Evolutionary conservation across 176 grass and related monocot genomes (phyloP).

Genomic region (Juncus effusus): DNA sequence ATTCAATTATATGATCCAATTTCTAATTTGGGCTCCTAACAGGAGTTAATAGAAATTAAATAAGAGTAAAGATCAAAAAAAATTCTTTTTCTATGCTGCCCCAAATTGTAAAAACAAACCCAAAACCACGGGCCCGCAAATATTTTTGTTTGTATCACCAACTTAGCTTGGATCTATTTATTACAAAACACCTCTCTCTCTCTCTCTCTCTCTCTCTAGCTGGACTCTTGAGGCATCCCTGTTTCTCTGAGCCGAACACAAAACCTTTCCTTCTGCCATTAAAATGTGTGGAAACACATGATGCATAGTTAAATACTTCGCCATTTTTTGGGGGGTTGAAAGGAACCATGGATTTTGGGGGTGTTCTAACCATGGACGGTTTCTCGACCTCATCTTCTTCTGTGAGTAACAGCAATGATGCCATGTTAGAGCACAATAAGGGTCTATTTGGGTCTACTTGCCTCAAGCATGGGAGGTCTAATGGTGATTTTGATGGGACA

Average conservation of each 20-base stretch:
- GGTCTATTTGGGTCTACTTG: slow-evolving; percentile 20
- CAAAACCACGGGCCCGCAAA: neutral
- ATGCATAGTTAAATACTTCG: slow-evolving; percentile 13
- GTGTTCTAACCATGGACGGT: slow-evolving; percentile 33
- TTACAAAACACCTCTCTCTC: slow-evolving; percentile 5
- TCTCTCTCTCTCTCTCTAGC: slow-evolving; percentile 2
- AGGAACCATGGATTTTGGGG: slow-evolving; percentile 34
- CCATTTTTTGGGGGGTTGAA: slow-evolving; percentile 6
- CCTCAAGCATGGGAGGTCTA: slow-evolving; percentile 33
- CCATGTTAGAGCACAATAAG: slow-evolving; percentile 20
- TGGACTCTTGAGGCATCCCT: slow-evolving; percentile 11
- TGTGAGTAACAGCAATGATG: slow-evolving; percentile 7
- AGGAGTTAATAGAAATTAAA: too few species aligned
- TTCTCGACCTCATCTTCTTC: slow-evolving; percentile 27
- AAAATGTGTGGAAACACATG: slow-evolving; percentile 31
- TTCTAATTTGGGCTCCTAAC: too few species aligned
- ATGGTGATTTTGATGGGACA: slow-evolving; percentile 14
- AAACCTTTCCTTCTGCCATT: slow-evolving; percentile 24
- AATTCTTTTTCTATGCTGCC: neutral
- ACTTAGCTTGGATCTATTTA: slow-evolving; percentile 19
- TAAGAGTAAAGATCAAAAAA: slow-evolving; percentile 3
- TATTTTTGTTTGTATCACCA: slow-evolving; percentile 31
- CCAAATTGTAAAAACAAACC: slow-evolving; percentile 11
- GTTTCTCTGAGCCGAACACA: slow-evolving; percentile 34
- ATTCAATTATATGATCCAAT: too few species aligned